A percentile compares a stretch with the other conserved stretches of the same genome.
Conservation (phyloP, 164 flowering plant species). For the Vitis labrusca region DNA sequence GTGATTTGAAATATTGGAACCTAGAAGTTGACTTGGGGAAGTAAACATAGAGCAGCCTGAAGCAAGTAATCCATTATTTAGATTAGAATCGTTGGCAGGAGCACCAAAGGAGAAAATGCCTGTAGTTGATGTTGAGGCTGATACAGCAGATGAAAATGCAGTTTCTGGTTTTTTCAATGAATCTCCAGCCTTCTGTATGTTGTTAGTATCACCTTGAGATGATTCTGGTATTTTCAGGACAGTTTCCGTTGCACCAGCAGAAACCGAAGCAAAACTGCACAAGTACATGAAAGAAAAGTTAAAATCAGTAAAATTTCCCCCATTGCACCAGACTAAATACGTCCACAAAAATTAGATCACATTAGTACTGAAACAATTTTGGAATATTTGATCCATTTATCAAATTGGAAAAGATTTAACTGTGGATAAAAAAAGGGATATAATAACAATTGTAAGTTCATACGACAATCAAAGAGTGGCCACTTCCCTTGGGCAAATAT, state of each 20-base stretch:
- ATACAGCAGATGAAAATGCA: conserved; percentile 15
- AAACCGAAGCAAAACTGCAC: conserved; percentile 32
- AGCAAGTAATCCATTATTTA: conserved; percentile 39
- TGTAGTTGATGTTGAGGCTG: conserved; percentile 25
- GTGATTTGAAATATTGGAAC: conserved; percentile 14
- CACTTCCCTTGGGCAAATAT: too few relatives aligned
- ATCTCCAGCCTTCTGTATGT: conserved; percentile 15
- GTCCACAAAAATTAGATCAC: too few relatives aligned
- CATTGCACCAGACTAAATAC: too few relatives aligned
- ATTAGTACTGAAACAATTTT: not conserved
- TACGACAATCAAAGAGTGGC: too few relatives aligned
- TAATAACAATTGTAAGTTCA: too few relatives aligned
- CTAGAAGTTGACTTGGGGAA: conserved; percentile 11
- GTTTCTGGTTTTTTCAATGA: conserved; percentile 21
- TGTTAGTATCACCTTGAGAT: conserved; percentile 24
- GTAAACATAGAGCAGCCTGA: conserved; percentile 27
- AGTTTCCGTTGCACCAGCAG: conserved; percentile 13
- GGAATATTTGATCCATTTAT: not conserved
- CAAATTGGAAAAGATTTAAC: too few relatives aligned
- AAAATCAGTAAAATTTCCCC: too few relatives aligned
- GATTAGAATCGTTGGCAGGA: conserved; percentile 24
- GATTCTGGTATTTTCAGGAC: conserved; percentile 23
- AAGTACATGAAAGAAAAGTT: not conserved
- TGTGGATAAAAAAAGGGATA: too few relatives aligned
- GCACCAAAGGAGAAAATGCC: conserved; percentile 33